These are phyloP conservation scores for Chrysanthemum seticuspe DNA, from an alignment of 129 eudicot species.

Conservation along the genomic window DNA sequence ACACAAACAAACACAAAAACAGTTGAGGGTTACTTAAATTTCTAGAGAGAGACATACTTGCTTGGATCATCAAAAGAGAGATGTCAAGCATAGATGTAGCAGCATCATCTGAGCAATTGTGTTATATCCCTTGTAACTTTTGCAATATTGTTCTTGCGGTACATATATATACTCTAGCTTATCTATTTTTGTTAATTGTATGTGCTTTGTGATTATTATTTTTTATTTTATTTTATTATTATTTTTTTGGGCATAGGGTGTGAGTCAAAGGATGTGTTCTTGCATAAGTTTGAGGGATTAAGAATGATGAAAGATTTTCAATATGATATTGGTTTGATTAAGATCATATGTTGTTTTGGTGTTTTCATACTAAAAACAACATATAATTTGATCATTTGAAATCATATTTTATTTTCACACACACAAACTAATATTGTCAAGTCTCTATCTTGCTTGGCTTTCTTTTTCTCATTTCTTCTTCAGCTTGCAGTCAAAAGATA, in stretches of 20 bases:
- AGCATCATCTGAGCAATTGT: constrained; percentile 66
- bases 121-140: constrained; percentile 97
- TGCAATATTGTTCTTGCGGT: constrained; percentile 99
- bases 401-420: constrained; percentile 17
- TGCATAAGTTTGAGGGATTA: constrained; percentile 12
- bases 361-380: constrained; percentile 26
- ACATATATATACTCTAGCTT: constrained; percentile 30
- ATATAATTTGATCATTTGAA: constrained; percentile 13
- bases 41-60: constrained; percentile 16
- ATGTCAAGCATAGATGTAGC: constrained; percentile 63
- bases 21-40: constrained; percentile 5
- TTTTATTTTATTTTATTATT: no score
- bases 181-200: background rate
- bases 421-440: constrained; percentile 36
- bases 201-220: constrained; percentile 10
- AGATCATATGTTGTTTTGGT: constrained; percentile 15
- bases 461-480: constrained; percentile 40
- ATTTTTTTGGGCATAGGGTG: no score
- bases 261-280: background rate
- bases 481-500: constrained; percentile 56
- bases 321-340: constrained; percentile 1
- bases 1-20: constrained; percentile 24
- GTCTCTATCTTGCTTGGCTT: constrained; percentile 64
- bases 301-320: constrained; percentile 12
- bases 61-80: constrained; percentile 18